Base-by-base conservation (phyloP, 495 filamentous ascomycete species). In the Daldinia concentrica region DNA sequence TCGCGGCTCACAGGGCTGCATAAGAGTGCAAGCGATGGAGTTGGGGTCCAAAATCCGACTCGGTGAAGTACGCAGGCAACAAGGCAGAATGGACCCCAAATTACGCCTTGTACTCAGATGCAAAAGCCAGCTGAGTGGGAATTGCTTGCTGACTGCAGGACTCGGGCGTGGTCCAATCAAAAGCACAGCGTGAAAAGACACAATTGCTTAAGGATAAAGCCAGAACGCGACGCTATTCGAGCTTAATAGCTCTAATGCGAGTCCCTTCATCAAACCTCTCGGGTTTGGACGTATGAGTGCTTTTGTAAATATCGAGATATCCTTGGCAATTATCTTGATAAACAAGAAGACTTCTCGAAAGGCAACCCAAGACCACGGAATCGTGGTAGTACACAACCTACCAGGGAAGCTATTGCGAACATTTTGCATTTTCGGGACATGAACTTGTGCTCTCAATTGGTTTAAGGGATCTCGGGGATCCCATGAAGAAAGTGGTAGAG, bases 61-160 rank as follows among this genome's bases (percentile, higher is more conserved):
- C 76, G 76, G 76, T 78, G 76, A 78, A 64, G 71, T 78, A 75
- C 74, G 66, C 71, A 78, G 76, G 76, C 76, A 78, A 78, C 76
- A 78, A 78, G 76, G 76, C 76, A 78, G 76, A 78, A 71, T 70
- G 66, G 74, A 73, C 59, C 68, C 71, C 67, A 70, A 74, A 78
- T 71, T 78, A 69, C 74, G 76, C 76, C 76, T 78, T 76, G 76
- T 78, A 50, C 68, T 68, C 65, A 58, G 65, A 68, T 68, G 63
- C 41, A 61, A 64, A 36, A 62, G 62, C 71, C 70, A 78, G 76
- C 76, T 78, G 76, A 78, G 74, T 74, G 66, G 74, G 68, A 74
- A 73, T 61, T 63, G 69, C 51, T 71, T 76, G 76, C 76, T 78
- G 76, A 78, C 76, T 74, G 76, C 76, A 78, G 75, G 74, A 77